These are phyloP conservation scores for Monilinia polystroma DNA, from an alignment of 2,329 filamentous ascomycete species.

Conservation along the genomic window DNA sequence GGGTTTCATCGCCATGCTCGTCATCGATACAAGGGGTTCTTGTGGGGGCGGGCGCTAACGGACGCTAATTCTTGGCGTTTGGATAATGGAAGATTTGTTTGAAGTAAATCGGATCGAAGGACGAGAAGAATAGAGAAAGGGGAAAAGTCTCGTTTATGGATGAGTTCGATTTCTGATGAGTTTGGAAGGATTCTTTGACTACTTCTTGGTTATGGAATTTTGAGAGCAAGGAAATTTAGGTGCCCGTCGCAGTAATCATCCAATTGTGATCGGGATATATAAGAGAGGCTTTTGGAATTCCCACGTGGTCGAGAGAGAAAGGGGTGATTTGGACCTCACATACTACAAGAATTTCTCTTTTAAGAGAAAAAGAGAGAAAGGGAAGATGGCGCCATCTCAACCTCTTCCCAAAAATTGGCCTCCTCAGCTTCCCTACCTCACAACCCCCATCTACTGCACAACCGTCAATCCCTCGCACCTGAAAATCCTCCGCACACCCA, in stretches of 20 bases:
- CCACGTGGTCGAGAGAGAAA: background rate
- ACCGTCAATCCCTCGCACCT: slow-evolving; percentile 29
- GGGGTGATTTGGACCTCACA: background rate
- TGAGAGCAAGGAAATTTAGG: background rate
- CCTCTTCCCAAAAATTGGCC: slow-evolving; percentile 59
- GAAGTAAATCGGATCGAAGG: background rate
- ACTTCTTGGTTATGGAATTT: background rate
- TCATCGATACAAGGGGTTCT: slow-evolving; percentile 11
- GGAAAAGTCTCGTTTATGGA: background rate
- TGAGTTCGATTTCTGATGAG: background rate
- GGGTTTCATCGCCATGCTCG: slow-evolving; percentile 13
- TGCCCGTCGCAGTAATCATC: background rate
- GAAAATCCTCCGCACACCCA: slow-evolving; percentile 28
- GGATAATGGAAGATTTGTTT: background rate
- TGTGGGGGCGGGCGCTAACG: slow-evolving; percentile 13
- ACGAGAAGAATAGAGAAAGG: background rate
- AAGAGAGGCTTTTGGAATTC: background rate
- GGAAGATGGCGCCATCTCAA: slow-evolving; percentile 18
- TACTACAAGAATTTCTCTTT: background rate
- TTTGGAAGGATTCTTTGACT: background rate
- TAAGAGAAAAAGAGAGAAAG: background rate
- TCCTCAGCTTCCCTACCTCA: slow-evolving; percentile 51
- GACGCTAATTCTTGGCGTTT: slow-evolving; percentile 1
- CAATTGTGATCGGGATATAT: too few species aligned
- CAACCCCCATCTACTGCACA: slow-evolving; percentile 50